Conservation (phyloP, 352 stramenopile species). For the Globisporangium nagaii region DNA sequence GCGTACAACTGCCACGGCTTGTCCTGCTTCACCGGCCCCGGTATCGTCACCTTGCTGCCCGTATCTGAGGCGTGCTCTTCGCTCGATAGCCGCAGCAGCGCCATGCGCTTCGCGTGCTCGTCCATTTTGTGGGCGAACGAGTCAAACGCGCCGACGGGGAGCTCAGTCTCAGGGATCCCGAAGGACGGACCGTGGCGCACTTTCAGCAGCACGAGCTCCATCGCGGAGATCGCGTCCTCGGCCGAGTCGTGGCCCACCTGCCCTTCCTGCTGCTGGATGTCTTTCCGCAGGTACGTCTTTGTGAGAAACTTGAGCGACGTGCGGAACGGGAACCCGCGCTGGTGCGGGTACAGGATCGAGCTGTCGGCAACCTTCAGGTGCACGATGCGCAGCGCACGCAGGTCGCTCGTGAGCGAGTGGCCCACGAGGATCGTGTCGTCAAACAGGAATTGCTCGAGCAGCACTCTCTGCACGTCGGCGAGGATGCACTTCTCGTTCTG, state of each 20-base stretch:
- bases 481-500: conserved; percentile 47
- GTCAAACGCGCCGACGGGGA: conserved; percentile 44
- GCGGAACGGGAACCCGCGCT: conserved; percentile 77
- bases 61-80: neutral
- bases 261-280: conserved; percentile 63
- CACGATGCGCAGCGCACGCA: conserved; percentile 71
- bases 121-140: conserved; percentile 60
- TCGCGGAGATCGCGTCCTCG: conserved; percentile 74
- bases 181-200: conserved; percentile 59
- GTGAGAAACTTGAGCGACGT: conserved; percentile 79
- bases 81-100: conserved; percentile 34
- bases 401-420: conserved; percentile 84
- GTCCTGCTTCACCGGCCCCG: conserved; percentile 16
- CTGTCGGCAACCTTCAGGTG: conserved; percentile 73
- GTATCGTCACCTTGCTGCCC: neutral
- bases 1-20: conserved; percentile 75
- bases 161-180: conserved; percentile 47
- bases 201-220: conserved; percentile 77
- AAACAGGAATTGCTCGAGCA: conserved; percentile 56
- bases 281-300: conserved; percentile 72
- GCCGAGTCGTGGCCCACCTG: conserved; percentile 74
- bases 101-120: conserved; percentile 37
- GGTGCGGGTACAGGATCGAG: conserved; percentile 78
- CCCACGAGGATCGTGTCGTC: conserved; percentile 79
- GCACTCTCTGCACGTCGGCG: conserved; percentile 61